These are phyloP conservation scores for Neopestalotiopsis clavispora DNA, from an alignment of 2,329 filamentous ascomycete genomes.

Conservation along the genomic window DNA sequence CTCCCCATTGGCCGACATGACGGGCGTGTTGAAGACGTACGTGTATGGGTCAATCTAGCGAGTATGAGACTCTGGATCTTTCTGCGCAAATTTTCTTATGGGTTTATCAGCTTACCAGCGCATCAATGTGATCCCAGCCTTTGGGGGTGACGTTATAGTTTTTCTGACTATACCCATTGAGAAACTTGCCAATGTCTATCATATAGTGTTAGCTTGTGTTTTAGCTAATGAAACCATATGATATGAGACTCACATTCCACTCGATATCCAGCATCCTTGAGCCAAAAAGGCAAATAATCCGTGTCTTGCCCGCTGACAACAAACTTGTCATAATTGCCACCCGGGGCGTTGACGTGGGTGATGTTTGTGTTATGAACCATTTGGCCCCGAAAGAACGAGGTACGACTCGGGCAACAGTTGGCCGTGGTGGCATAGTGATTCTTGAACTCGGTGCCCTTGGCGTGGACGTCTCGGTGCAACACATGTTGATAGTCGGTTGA, in stretches of 20 bases:
- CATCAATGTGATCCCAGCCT: conserved; percentile 19
- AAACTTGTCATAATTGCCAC: conserved; percentile 26
- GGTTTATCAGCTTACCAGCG: neutral
- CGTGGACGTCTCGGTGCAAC: conserved; percentile 26
- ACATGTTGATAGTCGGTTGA: conserved; percentile 21
- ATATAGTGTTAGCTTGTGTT: neutral
- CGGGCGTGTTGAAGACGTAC: conserved; percentile 11
- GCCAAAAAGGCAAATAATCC: conserved; percentile 24
- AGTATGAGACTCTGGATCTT: neutral
- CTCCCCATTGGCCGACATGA: conserved; percentile 15
- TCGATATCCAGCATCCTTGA: conserved; percentile 22
- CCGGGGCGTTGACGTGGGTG: conserved; percentile 22
- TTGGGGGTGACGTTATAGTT: conserved; percentile 4
- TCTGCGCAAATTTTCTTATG: neutral
- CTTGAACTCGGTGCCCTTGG: conserved; percentile 29
- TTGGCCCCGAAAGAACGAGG: conserved; percentile 29
- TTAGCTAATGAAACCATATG: rapidly evolving
- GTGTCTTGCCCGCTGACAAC: conserved; percentile 16
- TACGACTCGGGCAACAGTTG: conserved; percentile 33
- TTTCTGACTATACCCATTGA: conserved; percentile 6
- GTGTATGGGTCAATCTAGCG: conserved; percentile 14
- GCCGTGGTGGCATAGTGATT: conserved; percentile 36
- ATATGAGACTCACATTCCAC: conserved; percentile 17
- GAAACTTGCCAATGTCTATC: conserved; percentile 13
- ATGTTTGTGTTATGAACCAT: conserved; percentile 34